Base-by-base conservation (phyloP, 2,329 filamentous ascomycete species). In the Cladosporium sp. region DNA sequence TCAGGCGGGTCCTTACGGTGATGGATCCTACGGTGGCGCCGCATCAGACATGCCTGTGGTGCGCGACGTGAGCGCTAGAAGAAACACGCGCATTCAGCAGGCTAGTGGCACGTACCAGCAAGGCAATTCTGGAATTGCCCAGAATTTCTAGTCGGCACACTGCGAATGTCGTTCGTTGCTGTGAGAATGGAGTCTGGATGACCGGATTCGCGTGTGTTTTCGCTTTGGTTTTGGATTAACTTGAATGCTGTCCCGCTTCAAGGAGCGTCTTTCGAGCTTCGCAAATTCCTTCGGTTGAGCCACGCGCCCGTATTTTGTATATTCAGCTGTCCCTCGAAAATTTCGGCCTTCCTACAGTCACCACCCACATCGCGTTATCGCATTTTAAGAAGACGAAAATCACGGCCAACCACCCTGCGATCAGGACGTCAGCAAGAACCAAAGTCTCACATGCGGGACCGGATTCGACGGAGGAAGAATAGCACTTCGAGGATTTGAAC, bases 31-130 rank as follows among this genome's bases (percentile, higher is more conserved):
- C 56, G 77, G 76, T 34, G 73, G 71, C 34, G 66, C 58, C 19
- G 84, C 50, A 24, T 54, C 68, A 47, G 80, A 81, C 0, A 85
- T 88, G 63, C 90, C 93, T 1, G 81, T 99, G 47, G 96, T 99
- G 57, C 83, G 91, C 50, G 93, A 99, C 68, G 93, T 97, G 58
- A 86, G 87, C 56, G 93, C 93, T 22, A 79, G 93, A 60, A 83
- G 93, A 58, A 96, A 96, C 73, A 96, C 93, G 11, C 83, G 91
- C 55, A 97, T 99, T 64, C 91, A 97, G 73, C 95, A 86, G 66
- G 86, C 89, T 2, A 82, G 88, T 39, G 93, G 56, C 20, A 37
- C 45, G 22, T 91, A 92, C 9, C 89, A 95, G 65, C 90, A 95
- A 74, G 83, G 82, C 29, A 95, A 88, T 62, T 89, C 89, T 34